Evolutionary conservation across 331 rosid species (phyloP).

Genomic region (Arachis monticola): DNA sequence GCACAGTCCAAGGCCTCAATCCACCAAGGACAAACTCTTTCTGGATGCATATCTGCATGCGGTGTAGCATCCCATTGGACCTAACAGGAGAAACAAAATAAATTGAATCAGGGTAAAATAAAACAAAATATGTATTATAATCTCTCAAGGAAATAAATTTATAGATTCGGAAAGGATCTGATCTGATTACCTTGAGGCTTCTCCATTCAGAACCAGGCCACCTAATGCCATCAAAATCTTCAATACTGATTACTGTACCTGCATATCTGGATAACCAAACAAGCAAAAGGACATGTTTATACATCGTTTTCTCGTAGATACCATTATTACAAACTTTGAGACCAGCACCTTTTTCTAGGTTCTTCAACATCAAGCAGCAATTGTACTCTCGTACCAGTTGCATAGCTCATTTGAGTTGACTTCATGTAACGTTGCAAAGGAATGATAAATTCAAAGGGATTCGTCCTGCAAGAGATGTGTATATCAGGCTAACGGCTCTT

Average conservation of each 20-base stretch:
- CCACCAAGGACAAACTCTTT: constrained; percentile 78
- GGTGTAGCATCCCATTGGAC: constrained; percentile 63
- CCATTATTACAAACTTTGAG: constrained; percentile 12
- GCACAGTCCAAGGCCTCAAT: constrained; percentile 47
- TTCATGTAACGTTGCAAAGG: constrained; percentile 52
- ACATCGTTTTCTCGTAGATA: constrained; percentile 10
- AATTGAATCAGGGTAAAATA: constrained; percentile 27
- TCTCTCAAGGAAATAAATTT: constrained; percentile 8
- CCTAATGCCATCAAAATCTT: constrained; percentile 55
- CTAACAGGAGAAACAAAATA: constrained; percentile 37
- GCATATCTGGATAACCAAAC: constrained; percentile 48
- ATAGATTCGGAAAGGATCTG: constrained; percentile 18
- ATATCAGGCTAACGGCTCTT: constrained; percentile 12
- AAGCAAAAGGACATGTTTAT: constrained; percentile 25
- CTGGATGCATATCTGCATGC: constrained; percentile 41
- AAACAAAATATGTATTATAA: not conserved
- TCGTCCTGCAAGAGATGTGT: constrained; percentile 55
- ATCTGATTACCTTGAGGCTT: constrained; percentile 56
- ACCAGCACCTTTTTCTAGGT: constrained; percentile 58
- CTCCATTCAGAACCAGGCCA: constrained; percentile 86
- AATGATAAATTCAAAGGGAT: constrained; percentile 56
- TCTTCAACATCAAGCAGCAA: constrained; percentile 50
- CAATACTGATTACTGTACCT: constrained; percentile 56
- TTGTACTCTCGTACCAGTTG: constrained; percentile 59
- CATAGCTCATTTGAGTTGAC: constrained; percentile 40